Evolutionary conservation across 2,329 filamentous ascomycete species (phyloP).

Genomic region (Penicillium sp.): DNA sequence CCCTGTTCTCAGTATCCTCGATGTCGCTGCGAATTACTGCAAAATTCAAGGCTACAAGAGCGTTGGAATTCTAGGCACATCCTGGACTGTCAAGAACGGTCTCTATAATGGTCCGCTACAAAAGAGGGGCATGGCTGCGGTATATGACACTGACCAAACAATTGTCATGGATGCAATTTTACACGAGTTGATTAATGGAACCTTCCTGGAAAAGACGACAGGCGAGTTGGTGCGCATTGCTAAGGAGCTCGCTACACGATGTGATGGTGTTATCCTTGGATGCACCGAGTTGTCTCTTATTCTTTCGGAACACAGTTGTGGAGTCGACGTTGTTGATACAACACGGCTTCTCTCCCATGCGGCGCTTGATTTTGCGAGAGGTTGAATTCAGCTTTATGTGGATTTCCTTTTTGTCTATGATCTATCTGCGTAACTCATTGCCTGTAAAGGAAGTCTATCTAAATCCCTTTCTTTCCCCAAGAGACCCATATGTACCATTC

Average conservation of each 20-base stretch:
- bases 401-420: background rate
- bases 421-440: conserved; percentile 2
- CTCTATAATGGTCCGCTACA: conserved; percentile 5
- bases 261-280: conserved; percentile 10
- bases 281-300: conserved; percentile 11
- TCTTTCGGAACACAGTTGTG: conserved; percentile 8
- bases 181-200: background rate
- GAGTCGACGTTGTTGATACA: conserved; percentile 6
- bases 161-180: background rate
- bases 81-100: background rate
- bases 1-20: conserved; percentile 8
- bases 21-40: conserved; percentile 2
- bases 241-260: conserved; percentile 1
- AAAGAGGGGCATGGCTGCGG: background rate
- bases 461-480: conserved; percentile 18
- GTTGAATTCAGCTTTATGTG: background rate
- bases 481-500: conserved; percentile 48
- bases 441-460: conserved; percentile 12
- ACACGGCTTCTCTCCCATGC: conserved; percentile 7
- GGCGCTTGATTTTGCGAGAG: conserved; percentile 5
- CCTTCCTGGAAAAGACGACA: background rate
- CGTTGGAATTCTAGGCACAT: background rate
- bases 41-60: background rate
- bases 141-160: conserved; percentile 3
- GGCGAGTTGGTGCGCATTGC: conserved; percentile 4